These are phyloP conservation scores for Solanum chmielewskii DNA, from an alignment of 257 asterid genomes.

Conservation along the genomic window DNA sequence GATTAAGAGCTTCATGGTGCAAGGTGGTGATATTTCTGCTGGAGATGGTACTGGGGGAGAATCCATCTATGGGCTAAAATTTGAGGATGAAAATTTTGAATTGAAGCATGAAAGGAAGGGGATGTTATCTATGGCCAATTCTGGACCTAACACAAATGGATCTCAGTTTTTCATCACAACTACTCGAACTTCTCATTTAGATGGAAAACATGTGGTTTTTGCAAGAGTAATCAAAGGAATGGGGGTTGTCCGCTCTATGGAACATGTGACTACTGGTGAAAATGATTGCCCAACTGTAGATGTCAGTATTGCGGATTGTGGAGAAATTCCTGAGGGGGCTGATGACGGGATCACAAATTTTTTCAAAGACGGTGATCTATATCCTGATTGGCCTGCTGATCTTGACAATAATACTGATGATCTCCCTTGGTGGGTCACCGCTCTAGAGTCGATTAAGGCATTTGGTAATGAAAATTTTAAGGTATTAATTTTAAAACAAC, in stretches of 20 bases:
- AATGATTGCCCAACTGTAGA: constrained; percentile 57
- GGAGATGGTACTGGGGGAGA: constrained; percentile 96
- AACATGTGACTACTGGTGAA: constrained; percentile 59
- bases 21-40: constrained; percentile 92
- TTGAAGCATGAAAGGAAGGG: constrained; percentile 89
- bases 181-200: constrained; percentile 79
- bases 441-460: constrained; percentile 66
- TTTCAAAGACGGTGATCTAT: constrained; percentile 75
- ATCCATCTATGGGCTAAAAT: constrained; percentile 78
- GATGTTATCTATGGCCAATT: constrained; percentile 87
- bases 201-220: constrained; percentile 87
- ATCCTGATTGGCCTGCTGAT: constrained; percentile 95
- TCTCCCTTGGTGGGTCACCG: constrained; percentile 79
- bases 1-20: constrained; percentile 85
- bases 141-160: constrained; percentile 81
- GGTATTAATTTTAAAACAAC: constrained; percentile 25
- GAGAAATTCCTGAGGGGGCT: constrained; percentile 70
- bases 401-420: constrained; percentile 54
- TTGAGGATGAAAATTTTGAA: constrained; percentile 84
- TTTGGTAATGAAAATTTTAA: constrained; percentile 82
- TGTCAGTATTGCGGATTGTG: constrained; percentile 56
- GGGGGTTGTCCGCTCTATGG: constrained; percentile 87
- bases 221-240: constrained; percentile 88
- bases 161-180: constrained; percentile 93
- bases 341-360: constrained; percentile 77